phyloP scores from a whole-genome alignment of 805 yeast genomes.

The Barnettozyma wickerhamii region DNA sequence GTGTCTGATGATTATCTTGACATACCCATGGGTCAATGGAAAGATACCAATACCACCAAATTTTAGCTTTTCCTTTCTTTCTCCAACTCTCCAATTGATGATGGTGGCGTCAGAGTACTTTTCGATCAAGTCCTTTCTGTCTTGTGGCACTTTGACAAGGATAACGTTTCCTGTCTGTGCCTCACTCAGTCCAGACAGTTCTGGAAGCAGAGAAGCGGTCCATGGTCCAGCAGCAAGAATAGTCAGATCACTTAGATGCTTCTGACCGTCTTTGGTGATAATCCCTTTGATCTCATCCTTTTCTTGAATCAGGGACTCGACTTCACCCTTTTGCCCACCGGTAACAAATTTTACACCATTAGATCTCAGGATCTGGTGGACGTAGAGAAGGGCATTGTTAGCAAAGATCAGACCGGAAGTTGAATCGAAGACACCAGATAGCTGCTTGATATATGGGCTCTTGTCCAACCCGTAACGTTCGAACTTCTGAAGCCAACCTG shows the following conservation, averaged over 20 bases:
- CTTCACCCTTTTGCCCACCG: conserved; percentile 28
- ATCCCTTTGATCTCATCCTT: conserved; percentile 16
- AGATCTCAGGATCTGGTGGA: conserved; percentile 16
- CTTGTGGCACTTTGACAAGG: conserved; percentile 32
- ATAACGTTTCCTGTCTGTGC: conserved; percentile 35
- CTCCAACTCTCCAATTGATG: conserved; percentile 30
- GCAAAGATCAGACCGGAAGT: conserved; percentile 33
- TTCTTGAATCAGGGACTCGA: conserved; percentile 22
- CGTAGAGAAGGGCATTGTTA: conserved; percentile 27
- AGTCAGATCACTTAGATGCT: conserved; percentile 16
- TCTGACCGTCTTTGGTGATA: conserved; percentile 25
- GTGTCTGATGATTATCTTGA: conserved; percentile 34
- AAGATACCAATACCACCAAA: conserved; percentile 30
- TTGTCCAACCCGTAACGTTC: not conserved
- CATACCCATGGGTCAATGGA: conserved; percentile 31
- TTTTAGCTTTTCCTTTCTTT: conserved; percentile 23
- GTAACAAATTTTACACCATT: conserved; percentile 33
- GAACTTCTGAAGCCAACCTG: conserved; percentile 24
- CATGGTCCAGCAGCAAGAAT: conserved; percentile 24
- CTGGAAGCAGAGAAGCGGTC: conserved; percentile 19
- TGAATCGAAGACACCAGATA: conserved; percentile 24
- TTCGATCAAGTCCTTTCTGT: conserved; percentile 28
- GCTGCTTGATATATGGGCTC: not conserved
- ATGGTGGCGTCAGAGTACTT: conserved; percentile 36
- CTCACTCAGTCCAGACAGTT: conserved; percentile 32